phyloP scores from a whole-genome alignment of 2,329 filamentous ascomycete genomes.

The Talaromyces islandicus region DNA sequence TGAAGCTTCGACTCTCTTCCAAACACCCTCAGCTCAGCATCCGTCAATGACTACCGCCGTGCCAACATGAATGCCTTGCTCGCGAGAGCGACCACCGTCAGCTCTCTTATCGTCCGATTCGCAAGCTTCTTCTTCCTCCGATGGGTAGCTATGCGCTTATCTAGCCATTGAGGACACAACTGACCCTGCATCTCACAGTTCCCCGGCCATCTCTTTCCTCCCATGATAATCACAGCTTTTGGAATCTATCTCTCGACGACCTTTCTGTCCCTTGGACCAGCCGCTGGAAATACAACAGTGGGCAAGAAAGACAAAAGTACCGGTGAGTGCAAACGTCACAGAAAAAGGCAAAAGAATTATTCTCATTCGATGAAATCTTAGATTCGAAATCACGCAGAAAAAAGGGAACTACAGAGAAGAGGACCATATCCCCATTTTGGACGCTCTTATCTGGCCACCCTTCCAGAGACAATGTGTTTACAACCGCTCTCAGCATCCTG shows the following conservation, averaged over 20 bases:
- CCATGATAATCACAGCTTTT: constrained; percentile 35
- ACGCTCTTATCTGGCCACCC: constrained; percentile 73
- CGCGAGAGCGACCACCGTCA: constrained; percentile 27
- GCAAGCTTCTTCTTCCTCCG: constrained; percentile 36
- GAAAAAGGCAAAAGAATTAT: not conserved
- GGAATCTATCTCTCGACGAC: constrained; percentile 41
- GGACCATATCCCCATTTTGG: constrained; percentile 40
- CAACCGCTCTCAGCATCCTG: constrained; percentile 62
- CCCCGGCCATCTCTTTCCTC: constrained; percentile 31
- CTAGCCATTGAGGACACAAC: not conserved
- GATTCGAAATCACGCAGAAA: not conserved
- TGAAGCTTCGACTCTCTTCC: too few species aligned
- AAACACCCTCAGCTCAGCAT: not conserved
- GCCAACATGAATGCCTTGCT: constrained; percentile 15
- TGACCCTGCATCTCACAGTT: constrained; percentile 23
- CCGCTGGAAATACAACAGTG: not conserved
- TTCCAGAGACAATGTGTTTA: constrained; percentile 59
- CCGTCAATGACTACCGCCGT: not conserved
- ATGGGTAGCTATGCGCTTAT: constrained; percentile 30
- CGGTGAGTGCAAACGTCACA: constrained; percentile 1
- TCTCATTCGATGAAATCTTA: not conserved
- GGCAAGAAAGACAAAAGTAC: constrained; percentile 7
- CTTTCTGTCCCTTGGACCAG: constrained; percentile 15
- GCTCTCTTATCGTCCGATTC: constrained; percentile 32
- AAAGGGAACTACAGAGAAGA: constrained; percentile 2